Percentiles rank a stretch among this genome's conserved stretches.
Conservation (phyloP, 306 rosid genomes). For the Sindora glabra region DNA sequence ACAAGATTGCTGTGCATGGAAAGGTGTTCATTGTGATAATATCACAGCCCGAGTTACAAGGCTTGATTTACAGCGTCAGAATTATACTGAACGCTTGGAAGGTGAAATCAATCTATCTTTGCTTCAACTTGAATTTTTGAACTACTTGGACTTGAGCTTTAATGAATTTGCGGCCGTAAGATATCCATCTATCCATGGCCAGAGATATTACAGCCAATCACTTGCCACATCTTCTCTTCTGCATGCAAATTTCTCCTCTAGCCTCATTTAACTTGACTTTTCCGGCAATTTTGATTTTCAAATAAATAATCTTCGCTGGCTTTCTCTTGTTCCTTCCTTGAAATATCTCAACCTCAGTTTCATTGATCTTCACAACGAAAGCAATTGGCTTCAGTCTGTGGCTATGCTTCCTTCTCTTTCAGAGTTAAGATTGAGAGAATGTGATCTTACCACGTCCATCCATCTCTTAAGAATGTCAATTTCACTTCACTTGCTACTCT, state of each 20-base stretch:
- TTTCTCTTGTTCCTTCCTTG: too few species aligned
- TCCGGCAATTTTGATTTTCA: not conserved
- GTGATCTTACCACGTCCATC: too few species aligned
- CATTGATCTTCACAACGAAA: too few species aligned
- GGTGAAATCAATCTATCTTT: not conserved
- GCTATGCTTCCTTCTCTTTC: too few species aligned
- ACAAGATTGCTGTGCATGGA: not conserved
- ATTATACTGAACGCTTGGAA: too few species aligned
- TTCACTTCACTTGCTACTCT: too few species aligned
- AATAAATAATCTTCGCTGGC: not conserved
- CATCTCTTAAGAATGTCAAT: too few species aligned
- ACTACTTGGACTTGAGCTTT: not conserved
- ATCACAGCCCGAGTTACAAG: not conserved
- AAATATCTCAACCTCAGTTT: too few species aligned
- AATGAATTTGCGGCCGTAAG: not conserved
- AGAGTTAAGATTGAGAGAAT: too few species aligned
- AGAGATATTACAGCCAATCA: too few species aligned
- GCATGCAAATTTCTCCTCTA: too few species aligned
- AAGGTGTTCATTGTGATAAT: not conserved
- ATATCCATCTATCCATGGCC: not conserved
- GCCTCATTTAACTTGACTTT: not conserved
- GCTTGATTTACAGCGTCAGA: not conserved
- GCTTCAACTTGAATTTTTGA: not conserved
- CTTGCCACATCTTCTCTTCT: not conserved
- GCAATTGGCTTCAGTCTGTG: too few species aligned